Evolutionary conservation across 495 filamentous ascomycete species (phyloP).

Genomic region (Aspergillus baeticus): DNA sequence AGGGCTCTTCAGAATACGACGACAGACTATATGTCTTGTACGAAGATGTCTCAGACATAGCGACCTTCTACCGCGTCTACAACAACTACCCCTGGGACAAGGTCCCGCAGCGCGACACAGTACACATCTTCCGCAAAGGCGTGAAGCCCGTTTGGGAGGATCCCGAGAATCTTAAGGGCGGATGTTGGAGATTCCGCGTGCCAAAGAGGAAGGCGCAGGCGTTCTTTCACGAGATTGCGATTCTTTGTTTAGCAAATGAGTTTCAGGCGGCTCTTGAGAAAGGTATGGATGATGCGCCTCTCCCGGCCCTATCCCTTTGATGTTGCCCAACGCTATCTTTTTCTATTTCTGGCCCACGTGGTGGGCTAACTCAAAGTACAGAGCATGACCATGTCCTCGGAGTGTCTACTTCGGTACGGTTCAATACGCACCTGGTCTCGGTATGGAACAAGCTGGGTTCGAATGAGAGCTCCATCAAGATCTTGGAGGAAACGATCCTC

Average conservation of each 20-base stretch:
- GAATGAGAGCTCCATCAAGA: slow-evolving; percentile 70
- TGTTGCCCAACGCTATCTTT: too few species aligned
- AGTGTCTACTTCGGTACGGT: slow-evolving; percentile 58
- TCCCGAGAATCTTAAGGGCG: slow-evolving; percentile 74
- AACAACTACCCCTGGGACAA: slow-evolving; percentile 81
- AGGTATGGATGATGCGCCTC: slow-evolving; percentile 40
- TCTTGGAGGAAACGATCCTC: slow-evolving; percentile 65
- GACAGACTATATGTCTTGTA: slow-evolving; percentile 65
- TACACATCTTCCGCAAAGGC: slow-evolving; percentile 86
- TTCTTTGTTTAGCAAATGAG: slow-evolving; percentile 82
- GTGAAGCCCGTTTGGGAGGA: slow-evolving; percentile 92
- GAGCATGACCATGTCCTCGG: slow-evolving; percentile 73
- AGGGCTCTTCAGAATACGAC: slow-evolving; percentile 47
- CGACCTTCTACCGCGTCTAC: slow-evolving; percentile 84
- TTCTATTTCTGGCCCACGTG: not conserved
- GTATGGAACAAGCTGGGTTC: slow-evolving; percentile 83
- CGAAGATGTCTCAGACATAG: slow-evolving; percentile 67
- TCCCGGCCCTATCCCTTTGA: not conserved
- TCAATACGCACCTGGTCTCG: slow-evolving; percentile 72
- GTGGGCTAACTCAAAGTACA: slow-evolving; percentile 2
- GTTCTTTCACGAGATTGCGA: slow-evolving; percentile 76
- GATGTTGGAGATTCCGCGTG: slow-evolving; percentile 85
- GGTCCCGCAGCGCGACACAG: slow-evolving; percentile 75
- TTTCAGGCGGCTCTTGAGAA: slow-evolving; percentile 73
- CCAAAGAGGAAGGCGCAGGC: slow-evolving; percentile 68